phyloP scores from a whole-genome alignment of 306 rosid species.

The Alnus glutinosa region DNA sequence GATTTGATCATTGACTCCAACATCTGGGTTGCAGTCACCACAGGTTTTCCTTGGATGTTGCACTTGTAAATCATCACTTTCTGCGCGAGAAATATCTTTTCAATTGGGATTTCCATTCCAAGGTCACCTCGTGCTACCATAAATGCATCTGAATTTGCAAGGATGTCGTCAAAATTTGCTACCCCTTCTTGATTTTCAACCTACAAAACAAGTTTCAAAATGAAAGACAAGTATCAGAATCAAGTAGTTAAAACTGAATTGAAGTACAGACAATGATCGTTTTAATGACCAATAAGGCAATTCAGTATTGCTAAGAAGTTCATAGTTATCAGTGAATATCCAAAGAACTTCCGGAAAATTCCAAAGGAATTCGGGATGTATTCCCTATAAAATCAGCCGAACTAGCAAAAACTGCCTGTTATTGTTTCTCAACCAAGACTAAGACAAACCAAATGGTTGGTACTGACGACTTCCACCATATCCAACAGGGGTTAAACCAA shows the following conservation, averaged over 20 bases:
- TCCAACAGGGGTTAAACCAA: not conserved
- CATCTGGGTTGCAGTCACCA: constrained; percentile 98
- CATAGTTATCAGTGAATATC: constrained; percentile 5
- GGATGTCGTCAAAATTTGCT: constrained; percentile 96
- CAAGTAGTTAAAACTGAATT: constrained; percentile 12
- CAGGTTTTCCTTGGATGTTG: constrained; percentile 98
- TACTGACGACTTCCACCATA: not conserved
- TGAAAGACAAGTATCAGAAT: constrained; percentile 4
- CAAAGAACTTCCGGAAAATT: not conserved
- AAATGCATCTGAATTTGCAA: constrained; percentile 92
- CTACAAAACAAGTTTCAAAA: constrained; percentile 43
- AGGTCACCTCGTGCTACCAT: constrained; percentile 99
- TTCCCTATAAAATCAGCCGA: not conserved
- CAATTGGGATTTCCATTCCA: constrained; percentile 99
- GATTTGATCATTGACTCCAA: constrained; percentile 81
- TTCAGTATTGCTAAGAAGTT: not conserved
- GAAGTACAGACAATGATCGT: constrained; percentile 8
- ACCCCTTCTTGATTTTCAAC: constrained; percentile 99
- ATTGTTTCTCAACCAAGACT: not conserved
- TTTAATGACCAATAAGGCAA: not conserved
- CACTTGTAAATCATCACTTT: constrained; percentile 99
- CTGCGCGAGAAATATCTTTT: constrained; percentile 96
- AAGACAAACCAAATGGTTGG: not conserved
- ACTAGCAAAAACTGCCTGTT: not conserved
- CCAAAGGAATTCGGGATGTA: not conserved